A percentile compares a stretch with the other conserved stretches of the same genome.
These are phyloP conservation scores for Filosporella fistucella DNA, from an alignment of 495 filamentous ascomycete genomes.

Conservation along the genomic window DNA sequence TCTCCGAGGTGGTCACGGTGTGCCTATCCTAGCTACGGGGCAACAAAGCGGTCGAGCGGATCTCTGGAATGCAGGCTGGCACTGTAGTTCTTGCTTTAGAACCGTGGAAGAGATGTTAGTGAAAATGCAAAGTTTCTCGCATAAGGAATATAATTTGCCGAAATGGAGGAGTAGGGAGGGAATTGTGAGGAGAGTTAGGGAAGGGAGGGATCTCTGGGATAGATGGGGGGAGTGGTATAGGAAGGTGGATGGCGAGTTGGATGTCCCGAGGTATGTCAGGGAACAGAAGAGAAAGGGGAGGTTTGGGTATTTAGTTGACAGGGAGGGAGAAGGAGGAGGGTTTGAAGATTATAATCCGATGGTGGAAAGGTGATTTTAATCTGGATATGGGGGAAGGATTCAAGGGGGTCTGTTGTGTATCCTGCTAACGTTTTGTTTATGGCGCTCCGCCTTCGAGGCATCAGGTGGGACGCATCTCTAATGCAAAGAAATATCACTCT, in stretches of 20 bases:
- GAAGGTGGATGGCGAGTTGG: slow-evolving; percentile 24
- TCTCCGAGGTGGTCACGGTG: slow-evolving; percentile 28
- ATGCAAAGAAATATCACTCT: too few relatives aligned
- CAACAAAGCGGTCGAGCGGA: slow-evolving; percentile 12
- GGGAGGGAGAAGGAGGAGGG: slow-evolving; percentile 28
- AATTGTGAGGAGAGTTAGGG: slow-evolving; percentile 31
- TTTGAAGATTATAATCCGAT: slow-evolving; percentile 26
- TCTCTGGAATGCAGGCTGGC: slow-evolving; percentile 34
- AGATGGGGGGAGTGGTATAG: slow-evolving; percentile 28
- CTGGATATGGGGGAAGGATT: too few relatives aligned
- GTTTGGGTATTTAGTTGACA: slow-evolving; percentile 30
- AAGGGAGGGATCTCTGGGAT: slow-evolving; percentile 34
- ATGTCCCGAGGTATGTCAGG: slow-evolving; percentile 29
- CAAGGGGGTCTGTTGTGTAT: too few relatives aligned
- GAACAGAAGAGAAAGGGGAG: slow-evolving; percentile 17
- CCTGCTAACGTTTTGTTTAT: too few relatives aligned
- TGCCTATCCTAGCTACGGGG: too few relatives aligned
- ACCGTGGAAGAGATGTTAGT: slow-evolving; percentile 34
- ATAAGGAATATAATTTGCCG: slow-evolving; percentile 28
- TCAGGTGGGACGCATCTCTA: too few relatives aligned
- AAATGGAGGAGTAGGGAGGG: slow-evolving; percentile 27
- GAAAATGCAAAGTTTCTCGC: slow-evolving; percentile 38
- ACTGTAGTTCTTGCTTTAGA: slow-evolving; percentile 36
- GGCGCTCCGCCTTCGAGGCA: too few relatives aligned
- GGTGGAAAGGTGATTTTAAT: too few relatives aligned